These are phyloP conservation scores for Diaporthe sp. DNA, from an alignment of 2,329 filamentous ascomycete genomes.

Conservation along the genomic window DNA sequence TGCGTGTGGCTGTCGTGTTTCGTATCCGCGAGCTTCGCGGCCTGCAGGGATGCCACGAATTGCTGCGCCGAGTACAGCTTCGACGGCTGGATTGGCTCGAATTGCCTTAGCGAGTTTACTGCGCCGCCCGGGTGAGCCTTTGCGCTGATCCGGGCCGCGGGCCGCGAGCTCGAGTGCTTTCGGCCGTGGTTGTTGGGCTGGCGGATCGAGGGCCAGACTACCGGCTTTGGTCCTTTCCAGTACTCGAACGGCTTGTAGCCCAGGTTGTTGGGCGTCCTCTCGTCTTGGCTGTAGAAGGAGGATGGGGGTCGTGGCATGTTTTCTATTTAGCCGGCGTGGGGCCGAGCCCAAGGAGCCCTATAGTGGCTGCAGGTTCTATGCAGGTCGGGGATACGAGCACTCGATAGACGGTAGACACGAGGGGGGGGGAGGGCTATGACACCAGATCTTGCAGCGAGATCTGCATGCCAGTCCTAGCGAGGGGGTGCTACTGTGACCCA, in stretches of 20 bases:
- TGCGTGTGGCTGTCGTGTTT: constrained; percentile 31
- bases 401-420: neutral
- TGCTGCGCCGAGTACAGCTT: constrained; percentile 31
- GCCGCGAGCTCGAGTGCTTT: constrained; percentile 14
- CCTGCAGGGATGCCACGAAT: constrained; percentile 19
- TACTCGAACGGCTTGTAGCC: constrained; percentile 48
- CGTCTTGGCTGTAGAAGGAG: constrained; percentile 33
- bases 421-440: neutral
- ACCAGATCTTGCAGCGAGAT: constrained; percentile 18
- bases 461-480: constrained; percentile 28
- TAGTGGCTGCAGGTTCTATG: constrained; percentile 12
- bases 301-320: constrained; percentile 25
- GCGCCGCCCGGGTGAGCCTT: neutral
- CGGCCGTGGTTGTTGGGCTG: constrained; percentile 34
- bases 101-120: constrained; percentile 7
- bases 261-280: constrained; percentile 38
- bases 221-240: constrained; percentile 46
- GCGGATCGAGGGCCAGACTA: constrained; percentile 28
- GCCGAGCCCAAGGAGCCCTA: constrained; percentile 19
- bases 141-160: neutral
- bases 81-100: constrained; percentile 32
- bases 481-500: neutral
- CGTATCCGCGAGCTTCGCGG: constrained; percentile 29
- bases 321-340: constrained; percentile 27
- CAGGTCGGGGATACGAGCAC: constrained; percentile 11